Conservation (phyloP, 2,329 filamentous ascomycete genomes). For the Trichoderma semiorbis region DNA sequence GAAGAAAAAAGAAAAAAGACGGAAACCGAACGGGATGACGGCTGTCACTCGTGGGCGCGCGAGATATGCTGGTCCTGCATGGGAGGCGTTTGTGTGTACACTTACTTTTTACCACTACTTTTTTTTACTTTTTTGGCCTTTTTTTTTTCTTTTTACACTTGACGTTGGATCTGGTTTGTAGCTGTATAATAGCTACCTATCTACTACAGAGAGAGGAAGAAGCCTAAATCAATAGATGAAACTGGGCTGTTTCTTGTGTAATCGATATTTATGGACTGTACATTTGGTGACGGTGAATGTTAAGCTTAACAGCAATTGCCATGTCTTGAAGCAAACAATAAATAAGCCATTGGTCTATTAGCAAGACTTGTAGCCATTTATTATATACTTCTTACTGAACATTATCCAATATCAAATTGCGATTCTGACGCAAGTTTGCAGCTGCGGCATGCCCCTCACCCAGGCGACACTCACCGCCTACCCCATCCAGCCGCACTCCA, state of each 20-base stretch:
- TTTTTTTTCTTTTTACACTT: background rate
- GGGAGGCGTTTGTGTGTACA: constrained; percentile 19
- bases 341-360: background rate
- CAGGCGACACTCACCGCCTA: constrained; percentile 21
- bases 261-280: background rate
- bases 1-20: background rate
- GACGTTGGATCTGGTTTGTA: background rate
- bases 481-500: constrained; percentile 19
- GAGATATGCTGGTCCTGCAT: constrained; percentile 15
- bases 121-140: background rate
- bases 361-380: too few relatives aligned
- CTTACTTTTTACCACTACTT: constrained; percentile 19
- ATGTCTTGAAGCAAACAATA: background rate
- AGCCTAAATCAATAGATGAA: background rate
- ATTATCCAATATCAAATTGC: background rate
- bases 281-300: background rate
- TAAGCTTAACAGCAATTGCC: background rate
- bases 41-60: constrained; percentile 3
- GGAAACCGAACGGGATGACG: background rate
- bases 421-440: background rate
- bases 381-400: background rate
- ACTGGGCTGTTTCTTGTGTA: background rate
- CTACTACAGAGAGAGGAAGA: background rate
- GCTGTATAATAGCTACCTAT: background rate
- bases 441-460: background rate